Percentiles rank a stretch among this genome's conserved stretches.
These are phyloP conservation scores for Sphaerobolus stellatus DNA, from an alignment of 1,284 basidiomycete species.

Conservation along the genomic window DNA sequence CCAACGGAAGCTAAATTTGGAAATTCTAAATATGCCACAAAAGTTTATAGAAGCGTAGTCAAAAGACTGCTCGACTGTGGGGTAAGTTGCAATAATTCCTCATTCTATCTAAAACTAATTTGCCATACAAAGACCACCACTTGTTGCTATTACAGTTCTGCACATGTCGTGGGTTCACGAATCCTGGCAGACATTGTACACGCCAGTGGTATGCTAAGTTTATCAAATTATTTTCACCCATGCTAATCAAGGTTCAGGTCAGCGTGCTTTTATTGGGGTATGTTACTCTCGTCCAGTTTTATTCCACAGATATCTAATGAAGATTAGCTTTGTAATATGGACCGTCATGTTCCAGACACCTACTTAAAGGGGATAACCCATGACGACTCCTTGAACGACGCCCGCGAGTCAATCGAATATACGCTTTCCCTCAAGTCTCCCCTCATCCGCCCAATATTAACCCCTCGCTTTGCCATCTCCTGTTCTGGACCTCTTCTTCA, in stretches of 20 bases:
- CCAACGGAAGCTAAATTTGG: slow-evolving; percentile 83
- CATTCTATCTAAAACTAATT: background rate
- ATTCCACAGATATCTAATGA: background rate
- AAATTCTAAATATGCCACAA: slow-evolving; percentile 71
- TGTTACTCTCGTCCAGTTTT: slow-evolving; percentile 24
- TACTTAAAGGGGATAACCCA: slow-evolving; percentile 45
- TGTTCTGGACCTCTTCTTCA: slow-evolving; percentile 76
- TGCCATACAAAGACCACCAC: slow-evolving; percentile 73
- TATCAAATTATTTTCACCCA: background rate
- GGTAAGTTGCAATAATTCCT: slow-evolving; percentile 45
- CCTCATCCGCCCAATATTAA: slow-evolving; percentile 87
- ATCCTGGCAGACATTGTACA: slow-evolving; percentile 77
- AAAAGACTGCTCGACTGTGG: slow-evolving; percentile 73
- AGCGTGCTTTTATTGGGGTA: slow-evolving; percentile 85
- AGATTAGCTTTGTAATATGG: slow-evolving; percentile 90
- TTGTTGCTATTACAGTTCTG: slow-evolving; percentile 86
- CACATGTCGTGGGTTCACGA: slow-evolving; percentile 83
- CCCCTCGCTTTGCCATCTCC: slow-evolving; percentile 94
- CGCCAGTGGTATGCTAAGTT: slow-evolving; percentile 48
- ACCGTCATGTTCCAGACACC: slow-evolving; percentile 67
- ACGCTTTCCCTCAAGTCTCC: slow-evolving; percentile 53
- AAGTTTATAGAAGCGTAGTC: slow-evolving; percentile 74
- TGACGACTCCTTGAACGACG: slow-evolving; percentile 57
- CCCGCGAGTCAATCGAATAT: slow-evolving; percentile 65
- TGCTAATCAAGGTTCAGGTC: slow-evolving; percentile 48